Base-by-base conservation (phyloP, 176 grass and related monocot genomes). In the Calamus simplicifolius region DNA sequence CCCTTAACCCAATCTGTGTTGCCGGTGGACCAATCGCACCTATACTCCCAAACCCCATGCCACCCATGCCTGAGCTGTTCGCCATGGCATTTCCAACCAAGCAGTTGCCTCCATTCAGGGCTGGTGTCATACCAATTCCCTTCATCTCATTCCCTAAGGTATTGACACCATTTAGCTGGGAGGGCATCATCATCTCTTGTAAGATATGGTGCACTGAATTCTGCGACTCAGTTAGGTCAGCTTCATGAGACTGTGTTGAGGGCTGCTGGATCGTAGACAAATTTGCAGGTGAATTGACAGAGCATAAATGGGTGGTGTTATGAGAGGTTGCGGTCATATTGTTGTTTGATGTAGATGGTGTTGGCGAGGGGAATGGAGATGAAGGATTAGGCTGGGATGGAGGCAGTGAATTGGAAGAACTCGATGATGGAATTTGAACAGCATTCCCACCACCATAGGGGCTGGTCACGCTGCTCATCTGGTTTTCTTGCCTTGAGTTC, bases 171-270 rank as follows among this genome's bases (percentile, higher is more conserved):
- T 69, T 77, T 7, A 77, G 64, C 27, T 77, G 74, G 15, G 74
- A 69, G 27, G 63, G 52, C 52, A 75, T 75, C 73, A 76, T 76
- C 74, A 77, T 59, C 63, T 77, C 74, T n/a, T 77, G 74, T 27
- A 77, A 69, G 18, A 77, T 69, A 35, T 77, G 64, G 14, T 62
- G 74, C 16, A 77, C 64, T 2, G 74, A 77, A 51, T 64, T 77
- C 25, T 69, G 74, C 23, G 75, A 56, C 25, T 78, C 75, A 6
- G 16, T 56, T 21, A 57, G 57, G 25, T 78, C 66, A 10, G 55
- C 19, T 28, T 78, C 66, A 48, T 78, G 75, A n/a, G 56, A 38
- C 18, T 29, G 56, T 0, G 43, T 3, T 13, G 43, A 19, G 4
- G 58, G 57, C 50, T 59, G 75, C 27, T 63, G 58, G 58, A 70